These are phyloP conservation scores for Schoenoplectus tabernaemontani DNA, from an alignment of 202 grass and related monocot genomes.

Conservation along the genomic window DNA sequence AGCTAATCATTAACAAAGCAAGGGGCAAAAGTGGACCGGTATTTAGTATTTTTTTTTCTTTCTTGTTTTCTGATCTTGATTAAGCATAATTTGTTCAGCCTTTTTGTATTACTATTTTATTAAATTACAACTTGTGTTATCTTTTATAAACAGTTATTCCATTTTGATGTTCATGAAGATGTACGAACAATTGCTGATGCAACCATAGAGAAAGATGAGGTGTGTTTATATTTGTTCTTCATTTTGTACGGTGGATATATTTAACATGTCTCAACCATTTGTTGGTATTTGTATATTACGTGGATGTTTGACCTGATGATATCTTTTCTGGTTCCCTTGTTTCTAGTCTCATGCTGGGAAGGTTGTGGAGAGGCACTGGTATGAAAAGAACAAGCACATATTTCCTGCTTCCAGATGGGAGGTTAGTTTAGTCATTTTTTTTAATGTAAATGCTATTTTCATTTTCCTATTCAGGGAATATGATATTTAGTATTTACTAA, in stretches of 20 bases:
- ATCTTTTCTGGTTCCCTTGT: background rate
- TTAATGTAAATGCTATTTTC: background rate
- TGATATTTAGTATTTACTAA: background rate
- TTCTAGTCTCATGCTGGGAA: slow-evolving; percentile 93
- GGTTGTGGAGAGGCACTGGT: slow-evolving; percentile 97
- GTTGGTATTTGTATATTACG: background rate
- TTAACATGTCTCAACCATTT: background rate
- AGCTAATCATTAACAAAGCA: slow-evolving; percentile 98
- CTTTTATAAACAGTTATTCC: slow-evolving; percentile 70
- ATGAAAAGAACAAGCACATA: slow-evolving; percentile 99
- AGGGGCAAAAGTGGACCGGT: slow-evolving; percentile 99
- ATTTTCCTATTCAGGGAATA: background rate
- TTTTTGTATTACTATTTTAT: background rate
- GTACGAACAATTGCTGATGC: slow-evolving; percentile 91
- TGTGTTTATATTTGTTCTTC: slow-evolving; percentile 25
- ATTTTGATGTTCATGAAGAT: slow-evolving; percentile 99
- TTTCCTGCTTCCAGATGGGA: slow-evolving; percentile 99
- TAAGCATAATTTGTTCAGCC: background rate
- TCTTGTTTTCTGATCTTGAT: background rate
- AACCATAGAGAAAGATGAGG: slow-evolving; percentile 98
- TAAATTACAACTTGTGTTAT: background rate
- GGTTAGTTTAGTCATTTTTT: slow-evolving; percentile 27
- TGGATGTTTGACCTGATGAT: background rate
- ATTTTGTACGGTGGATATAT: background rate
- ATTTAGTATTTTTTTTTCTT: slow-evolving; percentile 16